Base-by-base conservation (phyloP, 768 basidiomycete genomes). In the Leucocoprinus leucothites region DNA sequence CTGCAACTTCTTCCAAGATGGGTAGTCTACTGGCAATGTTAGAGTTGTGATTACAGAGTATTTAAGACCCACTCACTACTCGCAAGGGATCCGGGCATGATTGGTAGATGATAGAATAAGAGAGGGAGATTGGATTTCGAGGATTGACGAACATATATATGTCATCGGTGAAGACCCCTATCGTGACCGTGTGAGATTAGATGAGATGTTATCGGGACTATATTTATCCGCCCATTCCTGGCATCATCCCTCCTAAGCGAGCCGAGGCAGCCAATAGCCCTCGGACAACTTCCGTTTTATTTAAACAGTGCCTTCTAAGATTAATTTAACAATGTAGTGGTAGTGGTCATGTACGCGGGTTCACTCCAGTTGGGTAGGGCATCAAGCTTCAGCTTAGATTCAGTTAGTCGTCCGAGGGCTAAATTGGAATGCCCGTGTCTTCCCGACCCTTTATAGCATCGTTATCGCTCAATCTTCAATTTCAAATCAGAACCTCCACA, bases 1-100 rank as follows among this genome's bases (percentile, higher is more conserved):
- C 76, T 97, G 88, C 63, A 99, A 89, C 71, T 91, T 87, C 75
- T 91, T 82, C 95, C 95, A 98, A 38, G 92, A 73, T 22, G 83
- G 53, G 74, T 97, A 97, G 51, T 92, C 95, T 98, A 67, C 3
- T 18, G 7, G 24, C 16, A n/a, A 9, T 4, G 35, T 58, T 24
- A 56, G 49, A 41, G 26, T 18, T 9, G 18, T 24, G 14, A 19
- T 40, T n/a, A 5, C 8, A 13, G 9, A 2, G 13, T 36, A 2
- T 22, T 2, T 13, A 14, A 38, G 43, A 28, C 38, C 4, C 16
- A n/a, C 38, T 38, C 26, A 21, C 42, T 44, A 40, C 38, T 48
- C 26, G 58, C 51, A 25, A 58, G 42, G 24, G 45, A 25, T 21
- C 54, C 54, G 2, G 9, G 42, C 54, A 56, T 56, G n/a, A 9